Evolutionary conservation across 2,329 filamentous ascomycete genomes (phyloP).

Genomic region (Verticillium dahliae): DNA sequence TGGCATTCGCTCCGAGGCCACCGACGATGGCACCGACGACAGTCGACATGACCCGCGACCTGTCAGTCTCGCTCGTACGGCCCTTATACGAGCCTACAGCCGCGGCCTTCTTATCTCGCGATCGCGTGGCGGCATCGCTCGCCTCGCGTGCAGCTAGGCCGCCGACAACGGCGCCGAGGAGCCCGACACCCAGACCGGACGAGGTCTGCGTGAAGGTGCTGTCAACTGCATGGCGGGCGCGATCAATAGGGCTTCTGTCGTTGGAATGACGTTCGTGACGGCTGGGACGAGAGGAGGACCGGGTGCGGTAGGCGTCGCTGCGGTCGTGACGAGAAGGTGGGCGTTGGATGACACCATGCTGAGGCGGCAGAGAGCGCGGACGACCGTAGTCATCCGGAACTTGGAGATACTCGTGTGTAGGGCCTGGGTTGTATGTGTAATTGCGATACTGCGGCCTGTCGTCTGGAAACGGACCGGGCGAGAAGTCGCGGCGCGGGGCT

Average conservation of each 20-base stretch:
- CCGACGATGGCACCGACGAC: slow-evolving; percentile 48
- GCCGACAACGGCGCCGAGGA: slow-evolving; percentile 48
- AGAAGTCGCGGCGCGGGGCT: slow-evolving; percentile 15
- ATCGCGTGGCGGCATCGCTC: slow-evolving; percentile 27
- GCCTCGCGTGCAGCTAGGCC: slow-evolving; percentile 46
- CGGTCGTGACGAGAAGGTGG: slow-evolving; percentile 2
- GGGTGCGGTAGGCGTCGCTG: slow-evolving; percentile 14
- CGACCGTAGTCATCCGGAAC: slow-evolving; percentile 2
- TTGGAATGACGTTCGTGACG: not conserved
- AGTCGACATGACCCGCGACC: slow-evolving; percentile 36
- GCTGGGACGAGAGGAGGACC: slow-evolving; percentile 9
- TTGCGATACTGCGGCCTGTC: slow-evolving; percentile 1
- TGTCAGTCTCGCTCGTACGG: slow-evolving; percentile 16
- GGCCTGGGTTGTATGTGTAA: not conserved
- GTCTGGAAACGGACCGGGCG: slow-evolving; percentile 21
- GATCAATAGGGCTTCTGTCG: slow-evolving; percentile 25
- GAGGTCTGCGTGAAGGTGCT: slow-evolving; percentile 41
- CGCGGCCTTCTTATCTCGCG: slow-evolving; percentile 3
- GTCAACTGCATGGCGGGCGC: slow-evolving; percentile 33
- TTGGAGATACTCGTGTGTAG: slow-evolving; percentile 1
- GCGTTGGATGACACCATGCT: not conserved
- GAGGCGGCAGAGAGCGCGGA: slow-evolving; percentile 12
- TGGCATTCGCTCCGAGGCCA: slow-evolving; percentile 46
- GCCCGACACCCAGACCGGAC: slow-evolving; percentile 41
- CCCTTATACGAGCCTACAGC: not conserved